phyloP scores from a whole-genome alignment of 23 red algal genomes.

The Gracilaria domingensis region DNA sequence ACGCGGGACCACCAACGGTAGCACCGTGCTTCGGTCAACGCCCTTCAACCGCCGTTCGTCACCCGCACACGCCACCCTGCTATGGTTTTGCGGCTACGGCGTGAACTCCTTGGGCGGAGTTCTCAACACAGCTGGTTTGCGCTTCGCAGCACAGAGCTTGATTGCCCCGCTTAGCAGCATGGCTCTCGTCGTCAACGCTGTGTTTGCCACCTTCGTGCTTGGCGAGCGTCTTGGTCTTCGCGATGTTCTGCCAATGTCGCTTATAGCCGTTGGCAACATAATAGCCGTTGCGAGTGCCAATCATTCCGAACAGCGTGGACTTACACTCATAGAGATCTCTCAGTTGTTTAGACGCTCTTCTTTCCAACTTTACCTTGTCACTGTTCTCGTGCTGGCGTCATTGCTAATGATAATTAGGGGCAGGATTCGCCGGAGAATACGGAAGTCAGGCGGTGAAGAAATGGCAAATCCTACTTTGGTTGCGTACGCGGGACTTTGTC shows the following conservation, averaged over 20 bases:
- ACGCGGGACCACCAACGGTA: constrained; percentile 30
- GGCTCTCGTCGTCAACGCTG: constrained; percentile 72
- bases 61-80: constrained; percentile 49
- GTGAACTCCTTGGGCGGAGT: constrained; percentile 70
- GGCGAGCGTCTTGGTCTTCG: constrained; percentile 66
- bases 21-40: constrained; percentile 43
- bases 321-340: constrained; percentile 57
- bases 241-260: constrained; percentile 62
- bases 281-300: constrained; percentile 70
- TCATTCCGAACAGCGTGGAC: constrained; percentile 59
- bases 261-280: constrained; percentile 74
- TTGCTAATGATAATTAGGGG: constrained; percentile 44
- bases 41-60: constrained; percentile 76
- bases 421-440: constrained; percentile 34
- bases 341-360: constrained; percentile 53
- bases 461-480: constrained; percentile 60
- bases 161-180: constrained; percentile 73
- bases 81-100: constrained; percentile 76
- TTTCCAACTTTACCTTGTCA: constrained; percentile 64
- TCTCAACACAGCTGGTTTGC: constrained; percentile 68
- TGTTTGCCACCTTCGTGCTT: constrained; percentile 72
- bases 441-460: constrained; percentile 54
- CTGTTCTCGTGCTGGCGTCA: constrained; percentile 33
- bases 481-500: constrained; percentile 69
- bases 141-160: constrained; percentile 76